Conservation (phyloP, 2,329 filamentous ascomycete genomes). For the Penicillium sp. region DNA sequence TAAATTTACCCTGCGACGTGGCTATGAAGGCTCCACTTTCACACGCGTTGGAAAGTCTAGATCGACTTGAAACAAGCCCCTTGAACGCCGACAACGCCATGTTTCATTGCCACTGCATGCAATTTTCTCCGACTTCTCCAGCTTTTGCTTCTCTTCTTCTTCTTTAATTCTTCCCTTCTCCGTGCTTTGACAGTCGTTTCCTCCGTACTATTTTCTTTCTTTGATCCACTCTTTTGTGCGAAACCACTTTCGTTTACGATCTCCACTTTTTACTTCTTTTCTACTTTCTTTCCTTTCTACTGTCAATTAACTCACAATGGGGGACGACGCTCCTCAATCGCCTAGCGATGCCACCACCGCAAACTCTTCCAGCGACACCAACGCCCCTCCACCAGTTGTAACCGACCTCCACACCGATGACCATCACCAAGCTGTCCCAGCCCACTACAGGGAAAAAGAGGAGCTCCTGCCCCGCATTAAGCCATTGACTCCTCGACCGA, state of each 20-base stretch:
- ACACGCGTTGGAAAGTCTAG: slow-evolving; percentile 12
- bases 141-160: background rate
- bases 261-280: background rate
- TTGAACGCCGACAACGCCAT: background rate
- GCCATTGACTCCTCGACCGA: slow-evolving; percentile 22
- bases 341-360: background rate
- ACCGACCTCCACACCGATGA: slow-evolving; percentile 13
- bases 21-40: slow-evolving; percentile 8
- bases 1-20: slow-evolving; percentile 1
- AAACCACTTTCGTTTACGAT: background rate
- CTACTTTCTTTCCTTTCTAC: background rate
- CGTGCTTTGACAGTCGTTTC: background rate
- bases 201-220: background rate
- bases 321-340: background rate
- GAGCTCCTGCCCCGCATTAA: background rate
- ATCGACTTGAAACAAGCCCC: slow-evolving; percentile 18
- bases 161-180: background rate
- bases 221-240: background rate
- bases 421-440: slow-evolving; percentile 7
- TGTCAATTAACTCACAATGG: slow-evolving; percentile 10
- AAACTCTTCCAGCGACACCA: slow-evolving; percentile 8
- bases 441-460: background rate
- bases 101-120: slow-evolving; percentile 8
- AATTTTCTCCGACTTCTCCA: background rate
- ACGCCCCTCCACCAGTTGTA: slow-evolving; percentile 13